Conservation (phyloP, 768 basidiomycete species). For the Auriscalpium microsporum region DNA sequence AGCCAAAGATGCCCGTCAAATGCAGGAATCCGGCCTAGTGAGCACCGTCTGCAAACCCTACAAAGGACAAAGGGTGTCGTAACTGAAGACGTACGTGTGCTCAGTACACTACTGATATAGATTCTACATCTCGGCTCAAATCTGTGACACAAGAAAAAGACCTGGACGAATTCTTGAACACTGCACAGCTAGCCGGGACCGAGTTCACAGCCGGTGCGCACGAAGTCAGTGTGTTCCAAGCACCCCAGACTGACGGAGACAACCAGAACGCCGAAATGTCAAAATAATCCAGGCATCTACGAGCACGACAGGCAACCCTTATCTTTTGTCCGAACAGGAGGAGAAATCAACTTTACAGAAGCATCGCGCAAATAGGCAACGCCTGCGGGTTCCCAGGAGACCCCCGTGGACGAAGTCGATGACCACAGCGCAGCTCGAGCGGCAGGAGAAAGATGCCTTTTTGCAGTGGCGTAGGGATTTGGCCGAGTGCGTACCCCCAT, state of each 20-base stretch:
- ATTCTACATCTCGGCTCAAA: slow-evolving; percentile 58
- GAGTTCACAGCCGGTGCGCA: slow-evolving; percentile 89
- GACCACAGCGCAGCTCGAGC: slow-evolving; percentile 71
- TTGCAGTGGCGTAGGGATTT: slow-evolving; percentile 89
- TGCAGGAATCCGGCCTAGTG: slow-evolving; percentile 61
- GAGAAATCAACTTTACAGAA: slow-evolving; percentile 66
- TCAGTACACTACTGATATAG: slow-evolving; percentile 73
- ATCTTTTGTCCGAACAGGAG: slow-evolving; percentile 75
- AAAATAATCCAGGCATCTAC: slow-evolving; percentile 63
- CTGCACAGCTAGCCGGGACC: slow-evolving; percentile 88
- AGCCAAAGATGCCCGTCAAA: slow-evolving; percentile 61
- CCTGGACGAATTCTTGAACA: slow-evolving; percentile 92
- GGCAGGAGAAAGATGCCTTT: slow-evolving; percentile 84
- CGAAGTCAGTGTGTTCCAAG: background rate
- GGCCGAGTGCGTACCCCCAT: slow-evolving; percentile 60
- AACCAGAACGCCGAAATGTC: slow-evolving; percentile 65
- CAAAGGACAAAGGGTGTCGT: background rate
- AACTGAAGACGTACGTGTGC: background rate
- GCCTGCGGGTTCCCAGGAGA: slow-evolving; percentile 81
- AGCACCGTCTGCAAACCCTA: slow-evolving; percentile 18
- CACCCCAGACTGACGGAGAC: slow-evolving; percentile 4
- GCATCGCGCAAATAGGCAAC: slow-evolving; percentile 64
- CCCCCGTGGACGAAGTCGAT: slow-evolving; percentile 84
- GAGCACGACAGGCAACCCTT: slow-evolving; percentile 63
- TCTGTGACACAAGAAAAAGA: slow-evolving; percentile 96